Evolutionary conservation across 352 stramenopile species (phyloP), one percentile per base, ranked within the genome.

Genomic region (Pelagophyceae sp.): DNA sequence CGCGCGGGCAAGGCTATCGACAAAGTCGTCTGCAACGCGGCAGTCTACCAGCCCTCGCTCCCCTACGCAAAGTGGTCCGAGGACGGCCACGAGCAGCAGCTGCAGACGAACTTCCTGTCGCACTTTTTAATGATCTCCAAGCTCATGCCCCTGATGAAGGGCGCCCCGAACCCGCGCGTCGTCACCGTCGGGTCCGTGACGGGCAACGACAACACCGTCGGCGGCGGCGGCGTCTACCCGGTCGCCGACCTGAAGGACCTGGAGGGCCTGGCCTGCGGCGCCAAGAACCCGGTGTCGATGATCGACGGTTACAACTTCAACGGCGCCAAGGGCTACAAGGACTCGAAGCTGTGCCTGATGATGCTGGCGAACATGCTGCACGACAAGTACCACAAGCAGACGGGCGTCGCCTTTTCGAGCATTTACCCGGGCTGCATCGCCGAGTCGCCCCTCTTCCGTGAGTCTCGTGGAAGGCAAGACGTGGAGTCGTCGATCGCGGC

Each of bases 51-150:
- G 78, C 89, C 89, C 51, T 83, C 84, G n/a, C 78, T 90, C 23
- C 79, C 82, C 27, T 84, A 91, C 78, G 84, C 88, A 33, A 91
- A 90, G 77, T 92, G 86, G 84, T 91, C 85, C 58, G 82, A 85
- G 19, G 90, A 95, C 79, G 88, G 88, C 65, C 88, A 93, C 76
- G 90, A 95, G 83, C 85, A 92, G 81, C 90, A 85, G 0, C 88
- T 94, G 85, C 87, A 91, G 83, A 88, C 93, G 51, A 95, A 94
- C 79, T 91, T 90, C 79, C 82, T 93, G 40, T 88, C 82, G 6
- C 90, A 95, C 81, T 95, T 95, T 74, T 82, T 94, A 0, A 88
- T 91, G 84, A 86, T 89, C 61, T 70, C 76, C 20, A 37, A 63
- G 51, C 69, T 81, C 6, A 81, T 92, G 64, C 76, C 83, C 0